Conservation (phyloP, 2,329 filamentous ascomycete genomes). For the Cytospora leucostoma region DNA sequence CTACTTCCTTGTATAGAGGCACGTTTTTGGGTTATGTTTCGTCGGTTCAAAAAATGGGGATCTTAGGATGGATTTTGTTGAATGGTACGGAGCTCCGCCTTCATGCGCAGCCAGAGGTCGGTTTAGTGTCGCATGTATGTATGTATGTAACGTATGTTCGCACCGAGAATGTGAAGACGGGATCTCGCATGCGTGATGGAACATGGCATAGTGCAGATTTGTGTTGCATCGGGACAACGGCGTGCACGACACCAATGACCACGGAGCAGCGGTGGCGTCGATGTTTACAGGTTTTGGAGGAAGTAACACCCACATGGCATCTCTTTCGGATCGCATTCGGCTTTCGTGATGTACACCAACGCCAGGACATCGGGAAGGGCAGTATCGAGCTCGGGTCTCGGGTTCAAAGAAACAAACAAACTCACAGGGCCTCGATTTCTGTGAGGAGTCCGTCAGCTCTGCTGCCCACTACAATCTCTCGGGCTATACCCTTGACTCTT, state of each 20-base stretch:
- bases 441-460: constrained; percentile 9
- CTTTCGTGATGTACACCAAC: background rate
- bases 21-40: background rate
- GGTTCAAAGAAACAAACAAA: constrained; percentile 29
- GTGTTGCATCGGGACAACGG: constrained; percentile 12
- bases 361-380: background rate
- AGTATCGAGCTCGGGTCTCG: background rate
- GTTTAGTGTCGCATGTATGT: constrained; percentile 18
- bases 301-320: background rate
- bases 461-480: background rate
- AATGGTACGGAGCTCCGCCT: background rate
- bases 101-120: background rate
- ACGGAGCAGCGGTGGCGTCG: background rate
- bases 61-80: background rate
- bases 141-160: constrained; percentile 13
- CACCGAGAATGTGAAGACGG: background rate
- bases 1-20: constrained; percentile 2
- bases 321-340: background rate
- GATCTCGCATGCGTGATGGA: constrained; percentile 10
- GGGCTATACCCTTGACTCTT: background rate
- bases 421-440: constrained; percentile 94
- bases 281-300: background rate
- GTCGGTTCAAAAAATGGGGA: background rate
- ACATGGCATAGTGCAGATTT: constrained; percentile 1
- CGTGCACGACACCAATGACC: background rate